Percentiles rank a stretch among this genome's conserved stretches.
Evolutionary conservation across 139 green algal genomes (phyloP).

Genomic region (Nannochloris sp.): DNA sequence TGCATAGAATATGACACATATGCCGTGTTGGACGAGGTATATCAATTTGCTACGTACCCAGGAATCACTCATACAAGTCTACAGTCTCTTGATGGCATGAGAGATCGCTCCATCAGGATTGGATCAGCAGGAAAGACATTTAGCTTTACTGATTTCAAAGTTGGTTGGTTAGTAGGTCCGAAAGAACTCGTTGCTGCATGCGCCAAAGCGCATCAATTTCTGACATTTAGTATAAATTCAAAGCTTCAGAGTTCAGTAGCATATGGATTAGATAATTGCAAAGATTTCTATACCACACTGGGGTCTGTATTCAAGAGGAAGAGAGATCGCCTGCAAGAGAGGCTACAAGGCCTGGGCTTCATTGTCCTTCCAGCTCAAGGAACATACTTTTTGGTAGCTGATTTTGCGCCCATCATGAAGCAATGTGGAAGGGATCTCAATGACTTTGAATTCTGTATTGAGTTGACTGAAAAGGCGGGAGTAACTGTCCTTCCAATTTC

Average conservation of each 20-base stretch:
- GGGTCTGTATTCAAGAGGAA: conserved; percentile 36
- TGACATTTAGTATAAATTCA: conserved; percentile 67
- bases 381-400: conserved; percentile 73
- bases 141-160: conserved; percentile 78
- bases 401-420: conserved; percentile 27
- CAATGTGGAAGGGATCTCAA: conserved; percentile 6
- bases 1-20: conserved; percentile 46
- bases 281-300: conserved; percentile 49
- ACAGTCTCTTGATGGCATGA: conserved; percentile 56
- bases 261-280: conserved; percentile 53
- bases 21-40: conserved; percentile 60
- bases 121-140: conserved; percentile 79
- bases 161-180: conserved; percentile 68
- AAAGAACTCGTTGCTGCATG: conserved; percentile 46
- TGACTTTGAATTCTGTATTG: conserved; percentile 42
- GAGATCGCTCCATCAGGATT: conserved; percentile 49
- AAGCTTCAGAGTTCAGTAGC: conserved; percentile 62
- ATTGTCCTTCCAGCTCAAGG: conserved; percentile 34
- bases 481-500: conserved; percentile 63
- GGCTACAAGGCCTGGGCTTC: conserved; percentile 52
- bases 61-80: conserved; percentile 48
- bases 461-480: conserved; percentile 52
- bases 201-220: conserved; percentile 73
- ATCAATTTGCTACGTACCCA: not conserved
- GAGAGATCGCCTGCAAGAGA: conserved; percentile 29